Evolutionary conservation across 805 yeast genomes (phyloP), one percentile per base, ranked within the genome.

Genomic region (Zygosaccharomyces siamensis): DNA sequence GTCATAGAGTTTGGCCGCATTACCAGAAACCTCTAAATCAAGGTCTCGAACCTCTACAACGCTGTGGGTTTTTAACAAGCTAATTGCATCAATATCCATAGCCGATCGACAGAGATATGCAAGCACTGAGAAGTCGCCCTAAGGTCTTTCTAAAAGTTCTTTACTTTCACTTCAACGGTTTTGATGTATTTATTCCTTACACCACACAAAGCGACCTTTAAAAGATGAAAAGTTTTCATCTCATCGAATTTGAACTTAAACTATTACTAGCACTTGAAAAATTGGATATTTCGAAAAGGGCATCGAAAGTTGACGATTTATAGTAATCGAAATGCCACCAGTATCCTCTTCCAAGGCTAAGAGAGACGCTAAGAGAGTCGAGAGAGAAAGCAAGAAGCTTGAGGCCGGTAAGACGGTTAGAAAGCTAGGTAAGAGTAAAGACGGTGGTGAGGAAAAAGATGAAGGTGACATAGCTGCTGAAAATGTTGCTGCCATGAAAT

Each of bases 331-430:
- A 18, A 67, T 67, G 71, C 70, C 71, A 45, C 71, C 71, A 62
- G 79, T 83, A 58, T 92, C 98, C 49, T 83, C 97, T 57, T 89
- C 97, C 18, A 92, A 92, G 72, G 98, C 98, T 55, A 93, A 92
- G 76, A 88, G 99, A 84, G 97, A 92, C 58, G 96, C 96, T 57
- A 67, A 67, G 55, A 93, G 93, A 71, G 98, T 97, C 59, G 95
- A 92, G 76, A 88, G 98, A 84, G 97, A 90, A 54, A 96, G 95
- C 60, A 92, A 90, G 75, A 89, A 89, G 72, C 88, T 86, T 60
- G 95, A 88, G 52, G 87, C 86, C 60, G 90, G 89, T 64, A 75
- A 81, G 63, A 58, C 67, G 31, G 59, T 64, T 14, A 59, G 68
- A 45, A 72, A 77, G 53, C 74, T 80, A 73, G 84, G 80, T 73